A percentile compares a stretch with the other conserved stretches of the same genome.
Evolutionary conservation across 176 grass and related monocot species (phyloP).

Genomic region (Zizania latifolia): DNA sequence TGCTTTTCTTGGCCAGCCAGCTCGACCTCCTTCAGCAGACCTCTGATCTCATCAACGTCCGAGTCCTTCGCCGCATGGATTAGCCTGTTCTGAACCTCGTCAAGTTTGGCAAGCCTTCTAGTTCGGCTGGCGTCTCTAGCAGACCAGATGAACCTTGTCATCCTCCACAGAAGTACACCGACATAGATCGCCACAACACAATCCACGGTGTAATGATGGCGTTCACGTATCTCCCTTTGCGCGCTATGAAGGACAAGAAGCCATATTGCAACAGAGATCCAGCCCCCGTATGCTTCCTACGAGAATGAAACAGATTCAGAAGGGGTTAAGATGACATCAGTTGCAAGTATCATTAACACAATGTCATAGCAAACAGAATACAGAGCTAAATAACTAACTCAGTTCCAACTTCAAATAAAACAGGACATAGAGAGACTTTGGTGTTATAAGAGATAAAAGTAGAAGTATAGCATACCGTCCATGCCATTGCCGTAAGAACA

Average conservation of each 20-base stretch:
- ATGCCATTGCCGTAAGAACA: slow-evolving; percentile 90
- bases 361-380: neutral
- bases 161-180: slow-evolving; percentile 86
- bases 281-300: slow-evolving; percentile 91
- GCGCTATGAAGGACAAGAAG: slow-evolving; percentile 70
- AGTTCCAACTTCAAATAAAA: neutral
- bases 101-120: slow-evolving; percentile 64
- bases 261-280: slow-evolving; percentile 76
- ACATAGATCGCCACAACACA: slow-evolving; percentile 81
- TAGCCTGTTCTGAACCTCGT: slow-evolving; percentile 59
- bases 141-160: slow-evolving; percentile 78
- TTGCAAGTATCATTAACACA: neutral
- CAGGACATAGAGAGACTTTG: neutral
- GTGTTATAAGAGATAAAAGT: neutral
- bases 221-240: slow-evolving; percentile 81
- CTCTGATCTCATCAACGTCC: slow-evolving; percentile 56
- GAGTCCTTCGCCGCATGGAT: slow-evolving; percentile 69
- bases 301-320: neutral
- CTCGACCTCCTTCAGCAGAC: slow-evolving; percentile 70
- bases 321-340: slow-evolving; percentile 1
- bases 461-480: slow-evolving; percentile 52
- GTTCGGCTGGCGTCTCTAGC: slow-evolving; percentile 39
- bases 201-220: slow-evolving; percentile 77
- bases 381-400: neutral
- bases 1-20: slow-evolving; percentile 54